phyloP scores from a whole-genome alignment of 129 eudicot genomes.

The Flaveria ramosissima region DNA sequence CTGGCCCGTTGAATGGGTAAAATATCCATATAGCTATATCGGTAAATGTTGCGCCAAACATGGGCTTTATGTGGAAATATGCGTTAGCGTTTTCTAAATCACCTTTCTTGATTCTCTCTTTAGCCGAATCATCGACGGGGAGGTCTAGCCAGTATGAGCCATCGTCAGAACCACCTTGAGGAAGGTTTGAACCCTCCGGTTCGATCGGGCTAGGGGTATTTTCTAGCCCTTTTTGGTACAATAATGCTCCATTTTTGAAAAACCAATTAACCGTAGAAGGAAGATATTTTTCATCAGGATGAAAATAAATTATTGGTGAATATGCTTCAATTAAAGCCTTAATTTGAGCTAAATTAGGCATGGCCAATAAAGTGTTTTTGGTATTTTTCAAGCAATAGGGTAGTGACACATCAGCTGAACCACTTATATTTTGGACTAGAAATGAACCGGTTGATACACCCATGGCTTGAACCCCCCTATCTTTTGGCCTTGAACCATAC shows the following conservation, averaged over 20 bases:
- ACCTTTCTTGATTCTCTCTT: slow-evolving; percentile 56
- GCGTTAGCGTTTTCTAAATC: slow-evolving; percentile 41
- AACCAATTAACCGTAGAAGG: slow-evolving; percentile 71
- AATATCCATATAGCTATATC: slow-evolving; percentile 76
- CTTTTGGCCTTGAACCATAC: slow-evolving; percentile 54
- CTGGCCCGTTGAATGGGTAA: slow-evolving; percentile 79
- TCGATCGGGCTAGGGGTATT: slow-evolving; percentile 45
- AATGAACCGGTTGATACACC: slow-evolving; percentile 66
- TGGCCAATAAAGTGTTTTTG: slow-evolving; percentile 29
- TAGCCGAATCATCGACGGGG: slow-evolving; percentile 47
- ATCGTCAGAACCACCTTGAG: slow-evolving; percentile 66
- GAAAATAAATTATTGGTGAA: slow-evolving; percentile 66
- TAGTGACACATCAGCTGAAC: slow-evolving; percentile 20
- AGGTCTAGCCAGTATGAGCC: slow-evolving; percentile 70
- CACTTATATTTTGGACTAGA: slow-evolving; percentile 47
- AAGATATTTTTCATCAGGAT: slow-evolving; percentile 57
- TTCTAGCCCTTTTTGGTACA: slow-evolving; percentile 69
- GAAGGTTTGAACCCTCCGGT: slow-evolving; percentile 63
- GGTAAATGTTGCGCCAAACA: slow-evolving; percentile 65
- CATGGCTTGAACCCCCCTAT: slow-evolving; percentile 50
- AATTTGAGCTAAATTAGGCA: slow-evolving; percentile 71
- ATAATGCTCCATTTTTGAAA: slow-evolving; percentile 62
- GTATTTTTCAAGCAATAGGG: slow-evolving; percentile 57
- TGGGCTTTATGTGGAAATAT: slow-evolving; percentile 72
- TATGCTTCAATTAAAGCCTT: slow-evolving; percentile 56